Evolutionary conservation across 2,329 filamentous ascomycete species (phyloP).

Genomic region (Raffaelea albimanens): DNA sequence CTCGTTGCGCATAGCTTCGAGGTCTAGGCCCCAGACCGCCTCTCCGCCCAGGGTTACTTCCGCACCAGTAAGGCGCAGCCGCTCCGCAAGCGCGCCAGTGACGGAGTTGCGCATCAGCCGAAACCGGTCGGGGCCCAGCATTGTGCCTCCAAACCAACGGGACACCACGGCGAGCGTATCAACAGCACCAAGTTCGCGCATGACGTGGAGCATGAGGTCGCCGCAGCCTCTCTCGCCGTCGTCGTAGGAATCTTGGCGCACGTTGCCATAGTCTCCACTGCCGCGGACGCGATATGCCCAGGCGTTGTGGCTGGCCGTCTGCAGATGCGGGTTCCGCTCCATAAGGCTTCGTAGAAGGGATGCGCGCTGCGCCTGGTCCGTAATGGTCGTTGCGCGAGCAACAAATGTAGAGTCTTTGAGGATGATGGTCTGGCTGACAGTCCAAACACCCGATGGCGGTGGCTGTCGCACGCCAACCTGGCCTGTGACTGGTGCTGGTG

Average conservation of each 20-base stretch:
- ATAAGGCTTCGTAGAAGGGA: constrained; percentile 38
- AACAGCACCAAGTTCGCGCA: constrained; percentile 40
- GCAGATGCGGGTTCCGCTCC: constrained; percentile 36
- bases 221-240: constrained; percentile 54
- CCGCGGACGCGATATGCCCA: constrained; percentile 38
- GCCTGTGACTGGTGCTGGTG: constrained; percentile 1
- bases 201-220: constrained; percentile 42
- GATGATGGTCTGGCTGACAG: constrained; percentile 38
- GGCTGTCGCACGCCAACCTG: constrained; percentile 9
- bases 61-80: constrained; percentile 32
- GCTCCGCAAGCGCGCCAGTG: constrained; percentile 43
- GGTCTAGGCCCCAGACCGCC: constrained; percentile 51
- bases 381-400: constrained; percentile 38
- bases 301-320: constrained; percentile 48
- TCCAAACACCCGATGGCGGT: constrained; percentile 29
- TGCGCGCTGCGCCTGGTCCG: constrained; percentile 28
- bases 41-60: constrained; percentile 36
- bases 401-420: constrained; percentile 48
- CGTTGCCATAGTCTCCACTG: constrained; percentile 21
- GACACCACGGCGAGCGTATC: constrained; percentile 50
- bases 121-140: constrained; percentile 54
- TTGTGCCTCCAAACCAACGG: constrained; percentile 52
- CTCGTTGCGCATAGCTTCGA: constrained; percentile 38
- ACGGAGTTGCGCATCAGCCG: constrained; percentile 50
- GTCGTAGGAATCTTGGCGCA: constrained; percentile 43